These are phyloP conservation scores for Cercospora sp. DNA, from an alignment of 2,329 filamentous ascomycete species.

Conservation along the genomic window DNA sequence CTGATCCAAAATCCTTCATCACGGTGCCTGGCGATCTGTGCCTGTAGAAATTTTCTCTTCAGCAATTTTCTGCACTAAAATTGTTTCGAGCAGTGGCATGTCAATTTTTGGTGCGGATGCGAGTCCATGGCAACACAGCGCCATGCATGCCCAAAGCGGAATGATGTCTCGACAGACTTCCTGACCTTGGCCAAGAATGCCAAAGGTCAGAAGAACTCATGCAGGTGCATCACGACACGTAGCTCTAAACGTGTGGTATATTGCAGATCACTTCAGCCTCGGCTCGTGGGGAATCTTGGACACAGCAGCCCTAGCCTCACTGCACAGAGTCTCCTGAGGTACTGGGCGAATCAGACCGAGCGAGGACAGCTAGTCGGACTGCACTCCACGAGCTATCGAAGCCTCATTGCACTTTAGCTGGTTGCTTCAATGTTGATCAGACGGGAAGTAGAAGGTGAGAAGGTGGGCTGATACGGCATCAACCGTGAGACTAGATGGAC, in stretches of 20 bases:
- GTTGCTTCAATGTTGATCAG: neutral
- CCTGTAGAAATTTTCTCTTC: neutral
- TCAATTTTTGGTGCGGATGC: neutral
- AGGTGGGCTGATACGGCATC: neutral
- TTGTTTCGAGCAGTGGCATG: neutral
- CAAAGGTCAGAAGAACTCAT: neutral
- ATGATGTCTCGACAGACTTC: neutral
- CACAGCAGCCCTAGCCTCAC: neutral
- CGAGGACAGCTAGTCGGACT: neutral
- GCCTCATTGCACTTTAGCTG: neutral
- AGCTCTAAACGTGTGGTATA: neutral
- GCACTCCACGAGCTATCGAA: slow-evolving; percentile 10
- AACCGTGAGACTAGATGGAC: neutral
- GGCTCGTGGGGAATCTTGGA: neutral
- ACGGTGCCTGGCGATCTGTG: neutral
- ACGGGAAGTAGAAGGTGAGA: neutral
- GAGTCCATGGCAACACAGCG: neutral
- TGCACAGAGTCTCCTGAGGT: neutral
- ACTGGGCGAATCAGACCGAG: neutral
- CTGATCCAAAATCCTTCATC: neutral
- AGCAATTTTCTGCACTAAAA: too few relatives aligned
- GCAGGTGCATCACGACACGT: slow-evolving; percentile 1
- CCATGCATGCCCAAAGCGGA: neutral
- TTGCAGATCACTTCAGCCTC: slow-evolving; percentile 6
- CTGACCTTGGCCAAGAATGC: neutral